Conservation (phyloP, 2,329 filamentous ascomycete species). For the Fonsecaea nubica region DNA sequence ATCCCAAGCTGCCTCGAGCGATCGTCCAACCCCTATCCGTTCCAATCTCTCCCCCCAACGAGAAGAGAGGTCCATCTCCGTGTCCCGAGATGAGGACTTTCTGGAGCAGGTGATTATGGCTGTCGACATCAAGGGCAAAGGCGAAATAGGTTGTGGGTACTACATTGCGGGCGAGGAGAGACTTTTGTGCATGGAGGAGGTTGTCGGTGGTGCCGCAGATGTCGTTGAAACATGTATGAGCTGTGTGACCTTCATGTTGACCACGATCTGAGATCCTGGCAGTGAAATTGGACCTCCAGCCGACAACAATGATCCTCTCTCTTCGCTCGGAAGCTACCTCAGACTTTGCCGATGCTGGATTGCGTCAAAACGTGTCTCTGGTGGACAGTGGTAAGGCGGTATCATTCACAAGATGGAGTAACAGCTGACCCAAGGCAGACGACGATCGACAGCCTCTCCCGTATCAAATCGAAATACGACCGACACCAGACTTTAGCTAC, state of each 20-base stretch:
- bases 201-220: slow-evolving; percentile 71
- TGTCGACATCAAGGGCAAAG: slow-evolving; percentile 73
- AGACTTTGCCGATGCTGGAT: slow-evolving; percentile 41
- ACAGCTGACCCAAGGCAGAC: slow-evolving; percentile 20
- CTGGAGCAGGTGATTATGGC: slow-evolving; percentile 79
- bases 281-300: slow-evolving; percentile 69
- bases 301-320: slow-evolving; percentile 66
- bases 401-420: not conserved
- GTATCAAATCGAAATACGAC: slow-evolving; percentile 70
- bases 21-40: not conserved
- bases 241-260: slow-evolving; percentile 15
- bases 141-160: slow-evolving; percentile 81
- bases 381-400: slow-evolving; percentile 43
- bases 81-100: slow-evolving; percentile 50
- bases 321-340: slow-evolving; percentile 59
- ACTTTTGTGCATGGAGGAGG: slow-evolving; percentile 78
- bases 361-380: slow-evolving; percentile 46
- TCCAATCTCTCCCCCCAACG: not conserved
- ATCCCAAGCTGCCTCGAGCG: slow-evolving; percentile 6
- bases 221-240: slow-evolving; percentile 64
- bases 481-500: slow-evolving; percentile 74
- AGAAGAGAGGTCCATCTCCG: not conserved
- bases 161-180: slow-evolving; percentile 74
- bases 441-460: slow-evolving; percentile 52
- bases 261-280: slow-evolving; percentile 35